Base-by-base conservation (phyloP, 768 basidiomycete species). In the Leccinellum albellum region DNA sequence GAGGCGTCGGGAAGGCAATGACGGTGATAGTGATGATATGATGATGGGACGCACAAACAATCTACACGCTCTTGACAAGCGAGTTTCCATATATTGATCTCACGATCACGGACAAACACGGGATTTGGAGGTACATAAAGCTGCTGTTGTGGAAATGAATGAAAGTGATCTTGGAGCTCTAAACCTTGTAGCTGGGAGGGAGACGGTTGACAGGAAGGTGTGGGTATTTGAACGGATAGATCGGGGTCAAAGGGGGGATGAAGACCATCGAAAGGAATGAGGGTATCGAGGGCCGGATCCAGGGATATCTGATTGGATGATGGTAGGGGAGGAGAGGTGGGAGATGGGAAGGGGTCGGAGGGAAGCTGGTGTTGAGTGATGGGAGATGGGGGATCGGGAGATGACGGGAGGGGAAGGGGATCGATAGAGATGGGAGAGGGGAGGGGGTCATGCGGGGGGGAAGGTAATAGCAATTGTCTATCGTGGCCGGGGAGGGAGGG, bases 41-140 rank as follows among this genome's bases (percentile, higher is more conserved):
- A 44, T 37, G 55, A 28, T 55, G 59, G 29, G 24, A 69, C 70
- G 61, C 45, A 71, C 70, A 71, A 49, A 59, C 59, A 71, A 53
- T 71, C 70, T 58, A 71, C 70, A 45, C 70, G 68, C 59, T 71
- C 70, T 59, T 73, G 70, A 50, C 70, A 71, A 14, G 70, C 70
- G 15, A 71, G 60, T 58, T 71, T 71, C 70, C 70, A 71, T 51
- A 71, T 71, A 54, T 71, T 71, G 62, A 73, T 66, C 46, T 71
- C 70, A 21, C 70, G 63, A 63, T 73, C 71, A 26, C 70, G 71
- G 53, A 64, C 66, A 49, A 68, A 61, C 28, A 62, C 62, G 17
- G 71, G 71, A 50, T 57, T 56, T 15, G 64, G 68, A 20, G 66
- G 64, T 54, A 68, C 64, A 61, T 70, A 70, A 42, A 69, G 60